Base-by-base conservation (phyloP, 2,329 filamentous ascomycete genomes). In the Ophiostoma ips region DNA sequence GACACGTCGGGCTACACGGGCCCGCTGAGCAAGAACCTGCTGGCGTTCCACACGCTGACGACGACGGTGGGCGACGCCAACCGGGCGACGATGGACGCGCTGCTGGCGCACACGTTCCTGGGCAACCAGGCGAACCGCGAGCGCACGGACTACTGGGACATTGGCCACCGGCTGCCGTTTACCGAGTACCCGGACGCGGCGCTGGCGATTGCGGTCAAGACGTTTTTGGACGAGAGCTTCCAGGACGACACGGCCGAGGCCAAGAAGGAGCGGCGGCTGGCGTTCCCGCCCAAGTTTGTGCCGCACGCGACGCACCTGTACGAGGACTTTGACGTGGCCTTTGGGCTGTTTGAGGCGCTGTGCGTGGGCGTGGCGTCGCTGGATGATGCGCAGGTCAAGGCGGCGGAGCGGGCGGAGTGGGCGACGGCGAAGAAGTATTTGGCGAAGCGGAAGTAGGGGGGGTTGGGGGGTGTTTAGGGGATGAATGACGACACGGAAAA, bases 1-100 rank as follows among this genome's bases (percentile, higher is more conserved):
- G 77, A 86, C 58, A 74, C 77, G 3, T 89, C 90, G 58, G 92
- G 92, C 30, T 98, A 95, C 66, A 95, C 90, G 2, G 92, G 92
- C 1, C 90, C 92, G 1, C 74, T 98, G 1, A 95, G 88, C 71
- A 83, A 92, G 64, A 88, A 90, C 57, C 73, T 95, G 48, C 73
- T 98, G 38, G 82, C 81, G 24, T 98, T 89, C 70, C 84, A 87
- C 53, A 89, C 87, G 1, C 73, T 96, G 52, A 81, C 87, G 37
- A 83, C 83, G 2, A 79, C 85, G 37, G 81, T 95, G 21, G 83
- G 89, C 36, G 79, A 83, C 55, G 79, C 81, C 33, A 73, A 94
- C 55, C 79, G 92, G 45, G 88, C 94, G 62, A 68, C 96, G 34
- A 69, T 92, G 13, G 92, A 98, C 66, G 84, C 87, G 38, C 78